Evolutionary conservation across 1,139 yeast species (phyloP).

Genomic region (Pichia sp.): DNA sequence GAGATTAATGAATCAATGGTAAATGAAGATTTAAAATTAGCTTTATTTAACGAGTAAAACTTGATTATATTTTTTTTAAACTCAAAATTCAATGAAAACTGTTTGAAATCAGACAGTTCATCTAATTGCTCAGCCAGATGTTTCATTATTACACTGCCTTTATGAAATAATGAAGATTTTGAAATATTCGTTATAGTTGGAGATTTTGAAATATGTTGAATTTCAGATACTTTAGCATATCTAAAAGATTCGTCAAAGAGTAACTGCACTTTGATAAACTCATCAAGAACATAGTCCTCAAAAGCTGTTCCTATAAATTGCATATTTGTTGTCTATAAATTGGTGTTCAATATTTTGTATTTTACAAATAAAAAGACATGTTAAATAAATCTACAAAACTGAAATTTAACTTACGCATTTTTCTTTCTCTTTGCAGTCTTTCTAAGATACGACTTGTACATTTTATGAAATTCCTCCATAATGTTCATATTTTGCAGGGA

Average conservation of each 20-base stretch:
- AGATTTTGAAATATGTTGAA: slow-evolving; percentile 14
- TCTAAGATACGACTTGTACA: not conserved
- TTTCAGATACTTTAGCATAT: slow-evolving; percentile 16
- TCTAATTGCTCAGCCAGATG: slow-evolving; percentile 17
- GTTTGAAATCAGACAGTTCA: slow-evolving; percentile 14
- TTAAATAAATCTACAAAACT: not conserved
- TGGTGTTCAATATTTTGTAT: not conserved
- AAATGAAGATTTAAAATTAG: slow-evolving; percentile 15
- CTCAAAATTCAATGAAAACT: slow-evolving; percentile 15
- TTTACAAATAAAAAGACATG: not conserved
- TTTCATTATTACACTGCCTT: slow-evolving; percentile 13
- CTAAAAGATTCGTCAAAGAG: slow-evolving; percentile 20
- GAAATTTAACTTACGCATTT: not conserved
- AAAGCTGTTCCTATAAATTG: slow-evolving; percentile 14
- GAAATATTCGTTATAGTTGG: slow-evolving; percentile 14
- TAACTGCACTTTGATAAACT: slow-evolving; percentile 23
- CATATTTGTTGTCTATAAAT: slow-evolving; percentile 2
- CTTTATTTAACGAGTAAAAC: slow-evolving; percentile 15
- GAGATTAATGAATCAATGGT: slow-evolving; percentile 9
- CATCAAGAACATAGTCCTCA: slow-evolving; percentile 21
- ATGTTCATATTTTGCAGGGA: not conserved
- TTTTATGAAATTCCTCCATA: not conserved
- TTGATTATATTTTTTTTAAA: slow-evolving; percentile 14
- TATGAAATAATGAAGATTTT: slow-evolving; percentile 9
- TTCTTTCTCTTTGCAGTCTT: not conserved